Conservation (phyloP, 2,329 filamentous ascomycete genomes). For the Cytospora mali region DNA sequence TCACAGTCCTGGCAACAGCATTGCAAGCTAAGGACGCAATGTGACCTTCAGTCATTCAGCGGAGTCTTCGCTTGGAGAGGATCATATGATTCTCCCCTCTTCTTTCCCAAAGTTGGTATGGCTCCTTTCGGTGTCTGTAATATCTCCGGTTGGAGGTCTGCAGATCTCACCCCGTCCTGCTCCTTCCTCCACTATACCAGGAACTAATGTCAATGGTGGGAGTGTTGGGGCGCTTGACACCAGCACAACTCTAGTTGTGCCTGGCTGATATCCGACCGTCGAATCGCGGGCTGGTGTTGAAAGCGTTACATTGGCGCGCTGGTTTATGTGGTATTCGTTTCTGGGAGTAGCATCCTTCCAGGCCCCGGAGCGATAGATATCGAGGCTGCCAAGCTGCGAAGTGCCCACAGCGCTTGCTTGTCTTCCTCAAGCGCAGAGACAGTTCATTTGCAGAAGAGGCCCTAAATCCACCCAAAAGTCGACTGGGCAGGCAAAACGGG, state of each 20-base stretch:
- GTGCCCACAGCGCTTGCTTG: neutral
- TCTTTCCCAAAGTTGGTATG: neutral
- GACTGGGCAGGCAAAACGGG: slow-evolving; percentile 10
- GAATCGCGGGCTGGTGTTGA: no score
- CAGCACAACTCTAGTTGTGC: neutral
- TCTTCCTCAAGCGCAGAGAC: neutral
- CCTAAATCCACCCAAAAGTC: neutral
- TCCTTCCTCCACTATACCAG: neutral
- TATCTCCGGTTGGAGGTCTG: neutral
- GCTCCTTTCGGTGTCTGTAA: neutral
- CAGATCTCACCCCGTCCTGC: neutral
- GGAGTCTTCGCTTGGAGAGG: neutral
- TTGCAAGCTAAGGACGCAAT: neutral
- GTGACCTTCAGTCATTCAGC: neutral
- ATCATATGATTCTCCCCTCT: neutral
- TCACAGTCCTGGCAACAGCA: neutral
- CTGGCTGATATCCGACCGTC: neutral
- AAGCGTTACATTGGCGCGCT: neutral
- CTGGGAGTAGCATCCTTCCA: neutral
- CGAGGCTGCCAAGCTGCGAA: neutral
- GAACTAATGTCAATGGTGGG: neutral
- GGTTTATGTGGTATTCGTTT: neutral
- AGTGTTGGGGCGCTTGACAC: neutral
- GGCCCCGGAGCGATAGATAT: neutral
- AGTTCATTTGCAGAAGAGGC: neutral